Conservation (phyloP, 2,329 filamentous ascomycete species). For the Pyricularia sp. region DNA sequence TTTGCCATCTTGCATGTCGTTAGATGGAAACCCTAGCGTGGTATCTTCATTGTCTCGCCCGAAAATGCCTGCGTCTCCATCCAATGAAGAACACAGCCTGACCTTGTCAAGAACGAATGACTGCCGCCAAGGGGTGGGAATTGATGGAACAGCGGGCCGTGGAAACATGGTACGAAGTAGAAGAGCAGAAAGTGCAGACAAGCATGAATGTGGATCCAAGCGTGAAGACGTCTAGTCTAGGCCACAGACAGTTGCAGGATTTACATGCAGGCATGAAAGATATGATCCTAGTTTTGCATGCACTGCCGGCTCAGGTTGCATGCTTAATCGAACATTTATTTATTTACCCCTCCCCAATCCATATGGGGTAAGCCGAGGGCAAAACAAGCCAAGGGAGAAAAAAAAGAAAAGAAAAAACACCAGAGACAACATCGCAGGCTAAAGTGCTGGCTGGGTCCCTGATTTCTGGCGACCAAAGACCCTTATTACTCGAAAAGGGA, state of each 20-base stretch:
- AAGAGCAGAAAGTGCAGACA: neutral
- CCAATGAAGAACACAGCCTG: neutral
- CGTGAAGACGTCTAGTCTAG: neutral
- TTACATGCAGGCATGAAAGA: neutral
- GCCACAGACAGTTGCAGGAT: neutral
- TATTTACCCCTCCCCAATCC: neutral
- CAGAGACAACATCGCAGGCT: neutral
- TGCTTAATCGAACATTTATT: neutral
- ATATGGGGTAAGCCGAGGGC: neutral
- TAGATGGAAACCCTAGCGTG: neutral
- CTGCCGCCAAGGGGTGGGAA: neutral
- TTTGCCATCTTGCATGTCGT: too few species aligned
- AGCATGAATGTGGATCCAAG: neutral
- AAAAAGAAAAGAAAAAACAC: neutral
- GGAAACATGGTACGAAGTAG: neutral
- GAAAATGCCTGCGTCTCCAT: neutral
- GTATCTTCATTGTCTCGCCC: neutral
- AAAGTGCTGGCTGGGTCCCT: neutral
- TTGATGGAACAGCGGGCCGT: neutral
- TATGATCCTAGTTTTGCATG: neutral
- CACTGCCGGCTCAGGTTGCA: neutral
- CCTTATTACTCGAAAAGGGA: neutral
- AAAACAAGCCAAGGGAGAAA: too few species aligned
- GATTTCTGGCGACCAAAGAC: neutral
- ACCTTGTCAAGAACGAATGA: neutral